Conservation (phyloP, 2,329 filamentous ascomycete genomes). For the Sclerotinia subarctica region DNA sequence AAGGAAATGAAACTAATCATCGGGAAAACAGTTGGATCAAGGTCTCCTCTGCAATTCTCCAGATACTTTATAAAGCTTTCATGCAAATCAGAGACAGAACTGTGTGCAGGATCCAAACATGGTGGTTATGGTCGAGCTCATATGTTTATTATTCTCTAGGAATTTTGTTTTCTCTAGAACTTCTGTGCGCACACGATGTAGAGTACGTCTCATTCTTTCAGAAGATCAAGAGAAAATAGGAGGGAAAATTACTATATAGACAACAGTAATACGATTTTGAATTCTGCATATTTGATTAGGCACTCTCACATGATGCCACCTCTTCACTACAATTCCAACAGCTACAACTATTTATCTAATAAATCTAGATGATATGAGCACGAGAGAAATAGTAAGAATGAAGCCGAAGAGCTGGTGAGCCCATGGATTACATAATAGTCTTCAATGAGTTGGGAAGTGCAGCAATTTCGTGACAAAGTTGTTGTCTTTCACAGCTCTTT, state of each 20-base stretch:
- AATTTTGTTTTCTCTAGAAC: not conserved
- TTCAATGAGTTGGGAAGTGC: not conserved
- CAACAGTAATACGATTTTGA: not conserved
- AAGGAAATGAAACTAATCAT: not conserved
- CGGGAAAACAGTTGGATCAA: not conserved
- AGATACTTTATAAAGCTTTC: not conserved
- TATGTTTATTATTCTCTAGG: too few species aligned
- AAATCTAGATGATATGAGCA: not conserved
- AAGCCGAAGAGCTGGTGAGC: too few species aligned
- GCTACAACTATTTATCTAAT: not conserved
- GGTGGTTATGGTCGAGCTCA: too few species aligned
- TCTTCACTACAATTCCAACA: too few species aligned
- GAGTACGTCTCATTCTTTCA: not conserved
- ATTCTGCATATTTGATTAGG: not conserved
- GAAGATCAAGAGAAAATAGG: not conserved
- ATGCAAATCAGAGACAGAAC: too few species aligned
- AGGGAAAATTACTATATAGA: not conserved
- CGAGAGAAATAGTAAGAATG: too few species aligned
- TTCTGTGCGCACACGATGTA: not conserved
- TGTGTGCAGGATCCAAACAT: not conserved
- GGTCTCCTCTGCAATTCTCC: constrained; percentile 12
- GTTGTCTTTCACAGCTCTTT: too few species aligned
- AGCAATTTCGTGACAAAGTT: too few species aligned
- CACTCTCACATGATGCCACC: too few species aligned
- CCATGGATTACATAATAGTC: too few species aligned